Evolutionary conservation across 2,329 filamentous ascomycete genomes (phyloP), one percentile per base, ranked within the genome.

Genomic region (Fusarium paranaense): DNA sequence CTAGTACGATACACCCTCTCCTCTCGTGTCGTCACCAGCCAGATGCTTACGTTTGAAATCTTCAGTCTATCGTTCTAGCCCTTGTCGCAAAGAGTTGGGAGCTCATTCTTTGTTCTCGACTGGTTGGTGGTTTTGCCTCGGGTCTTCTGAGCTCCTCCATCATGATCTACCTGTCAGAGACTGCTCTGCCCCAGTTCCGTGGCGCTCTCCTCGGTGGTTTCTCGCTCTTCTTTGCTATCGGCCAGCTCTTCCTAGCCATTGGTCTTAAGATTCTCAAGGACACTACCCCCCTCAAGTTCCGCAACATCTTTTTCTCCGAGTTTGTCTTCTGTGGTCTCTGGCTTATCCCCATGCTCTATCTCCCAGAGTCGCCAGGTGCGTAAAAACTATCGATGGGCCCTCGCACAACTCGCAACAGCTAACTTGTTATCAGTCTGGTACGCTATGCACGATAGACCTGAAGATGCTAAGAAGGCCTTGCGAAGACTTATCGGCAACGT

Each of bases 141-240:
- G 61, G 61, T 47, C 27, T 63, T 18, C 20, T 63, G 4, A 50
- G 32, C 27, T 56, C 61, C 14, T 54, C 61, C 30, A 56, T 63
- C 45, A 63, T 63, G 61, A 47, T 63, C 7, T 63, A 56, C 20
- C 14, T 63, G 20, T 63, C 61, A 18, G 61, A 63, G 22, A 63
- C 47, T 37, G 45, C 61, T 27, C 2, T 63, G 45, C 61, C 61
- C 4, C 61, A 63, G 22, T 63, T 63, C 6, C n/a, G 61, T 4
- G 61, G 61, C 5, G 37, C 42, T 5, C 35, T 63, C 6, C 45
- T 63, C 9, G 22, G 61, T 50, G 32, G 45, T 2, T 63, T 63
- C 35, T 54, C 61, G 6, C 42, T 63, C 11, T 54, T 56, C 45
- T 54, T 63, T 18, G 35, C 42, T 14, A 35, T 63, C 22, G 45